phyloP scores from a whole-genome alignment of 2,329 filamentous ascomycete genomes.

The Rutstroemia sp. region DNA sequence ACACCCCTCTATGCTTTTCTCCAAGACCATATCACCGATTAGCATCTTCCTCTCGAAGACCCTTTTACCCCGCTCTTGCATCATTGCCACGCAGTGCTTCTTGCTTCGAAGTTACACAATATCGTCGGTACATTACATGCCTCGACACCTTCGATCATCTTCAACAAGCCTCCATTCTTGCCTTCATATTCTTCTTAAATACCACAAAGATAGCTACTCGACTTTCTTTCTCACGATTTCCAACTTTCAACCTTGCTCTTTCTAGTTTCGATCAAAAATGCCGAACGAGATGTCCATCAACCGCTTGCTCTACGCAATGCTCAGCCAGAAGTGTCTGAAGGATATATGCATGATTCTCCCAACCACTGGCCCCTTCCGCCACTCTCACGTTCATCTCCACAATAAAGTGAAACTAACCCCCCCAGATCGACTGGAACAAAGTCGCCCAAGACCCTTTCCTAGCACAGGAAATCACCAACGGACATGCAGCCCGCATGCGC shows the following conservation, averaged over 20 bases:
- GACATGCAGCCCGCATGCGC: conserved; percentile 50
- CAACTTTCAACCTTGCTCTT: conserved; percentile 17
- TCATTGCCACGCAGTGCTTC: no score
- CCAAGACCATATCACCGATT: neutral
- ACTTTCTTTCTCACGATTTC: neutral
- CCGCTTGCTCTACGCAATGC: conserved; percentile 46
- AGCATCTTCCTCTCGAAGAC: no score
- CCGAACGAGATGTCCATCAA: conserved; percentile 41
- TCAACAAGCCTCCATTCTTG: neutral
- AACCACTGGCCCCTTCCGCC: neutral
- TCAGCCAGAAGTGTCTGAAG: conserved; percentile 47
- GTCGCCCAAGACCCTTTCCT: conserved; percentile 36
- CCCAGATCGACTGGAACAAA: conserved; percentile 44
- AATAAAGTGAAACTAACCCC: neutral
- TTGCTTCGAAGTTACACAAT: neutral
- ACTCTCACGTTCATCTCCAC: neutral
- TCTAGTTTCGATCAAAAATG: conserved; percentile 22
- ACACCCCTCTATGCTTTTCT: neutral
- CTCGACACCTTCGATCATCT: neutral
- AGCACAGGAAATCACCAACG: conserved; percentile 42
- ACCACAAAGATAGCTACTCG: neutral
- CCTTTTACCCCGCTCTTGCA: no score
- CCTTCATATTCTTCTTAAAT: neutral
- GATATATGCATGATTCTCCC: conserved; percentile 35
- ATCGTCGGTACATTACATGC: neutral